Evolutionary conservation across 1,139 yeast species (phyloP).

Genomic region (Pichia sp.): DNA sequence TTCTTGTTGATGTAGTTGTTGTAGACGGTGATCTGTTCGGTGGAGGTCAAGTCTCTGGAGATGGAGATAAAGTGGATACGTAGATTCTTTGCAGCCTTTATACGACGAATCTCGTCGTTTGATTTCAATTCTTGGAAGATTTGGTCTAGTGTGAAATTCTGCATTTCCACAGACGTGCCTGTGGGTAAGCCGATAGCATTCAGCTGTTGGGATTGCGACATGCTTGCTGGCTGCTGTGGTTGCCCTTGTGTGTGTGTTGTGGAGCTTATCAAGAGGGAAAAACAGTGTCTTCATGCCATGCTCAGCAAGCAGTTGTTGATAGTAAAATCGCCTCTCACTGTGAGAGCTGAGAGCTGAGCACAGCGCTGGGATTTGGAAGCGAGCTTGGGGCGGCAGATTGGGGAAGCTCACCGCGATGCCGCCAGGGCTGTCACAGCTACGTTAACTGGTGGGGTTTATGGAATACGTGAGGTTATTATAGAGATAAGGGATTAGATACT

Average conservation of each 20-base stretch:
- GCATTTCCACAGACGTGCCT: conserved; percentile 23
- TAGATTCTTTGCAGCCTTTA: conserved; percentile 63
- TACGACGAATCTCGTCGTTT: conserved; percentile 39
- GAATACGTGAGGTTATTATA: too few relatives aligned
- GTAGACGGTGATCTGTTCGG: conserved; percentile 77
- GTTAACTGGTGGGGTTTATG: too few relatives aligned
- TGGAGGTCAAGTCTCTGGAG: conserved; percentile 67
- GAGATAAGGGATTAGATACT: too few relatives aligned
- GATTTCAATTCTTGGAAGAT: conserved; percentile 56
- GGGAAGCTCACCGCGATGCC: neutral
- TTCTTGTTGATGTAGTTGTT: conserved; percentile 86
- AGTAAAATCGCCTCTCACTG: neutral
- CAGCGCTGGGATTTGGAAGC: too few relatives aligned
- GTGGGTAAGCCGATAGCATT: conserved; percentile 9
- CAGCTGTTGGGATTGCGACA: conserved; percentile 16
- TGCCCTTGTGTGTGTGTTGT: neutral
- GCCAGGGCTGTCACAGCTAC: too few relatives aligned
- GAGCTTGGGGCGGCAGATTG: neutral
- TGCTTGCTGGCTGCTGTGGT: conserved; percentile 1
- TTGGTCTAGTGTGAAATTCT: conserved; percentile 42
- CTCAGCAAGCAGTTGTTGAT: neutral
- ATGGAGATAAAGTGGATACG: conserved; percentile 64
- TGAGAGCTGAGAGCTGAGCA: too few relatives aligned
- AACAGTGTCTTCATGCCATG: neutral
- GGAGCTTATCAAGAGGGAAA: neutral